Percentiles rank a stretch among this genome's conserved stretches.
These are phyloP conservation scores for Crassisporium funariophilum DNA, from an alignment of 768 basidiomycete genomes.

Conservation along the genomic window DNA sequence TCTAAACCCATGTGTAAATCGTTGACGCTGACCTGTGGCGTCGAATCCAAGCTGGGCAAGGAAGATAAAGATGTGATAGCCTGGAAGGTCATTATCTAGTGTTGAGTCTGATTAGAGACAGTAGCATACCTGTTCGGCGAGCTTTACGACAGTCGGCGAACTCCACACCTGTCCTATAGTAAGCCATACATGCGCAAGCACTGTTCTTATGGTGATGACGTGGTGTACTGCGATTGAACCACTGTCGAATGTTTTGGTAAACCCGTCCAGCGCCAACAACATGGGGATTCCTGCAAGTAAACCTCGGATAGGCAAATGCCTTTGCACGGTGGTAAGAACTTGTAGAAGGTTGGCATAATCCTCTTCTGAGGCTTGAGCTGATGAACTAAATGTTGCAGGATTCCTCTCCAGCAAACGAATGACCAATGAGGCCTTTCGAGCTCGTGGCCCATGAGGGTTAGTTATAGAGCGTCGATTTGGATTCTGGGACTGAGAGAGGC, in stretches of 20 bases:
- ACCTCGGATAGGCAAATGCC: conserved; percentile 73
- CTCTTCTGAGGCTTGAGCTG: conserved; percentile 60
- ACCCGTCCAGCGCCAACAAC: conserved; percentile 72
- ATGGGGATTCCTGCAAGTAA: conserved; percentile 82
- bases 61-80: conserved; percentile 15
- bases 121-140: conserved; percentile 57
- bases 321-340: conserved; percentile 67
- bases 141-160: conserved; percentile 49
- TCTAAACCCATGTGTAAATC: conserved; percentile 14
- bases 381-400: conserved; percentile 42
- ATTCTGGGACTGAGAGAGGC: conserved; percentile 7
- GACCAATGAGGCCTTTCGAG: conserved; percentile 59
- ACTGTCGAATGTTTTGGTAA: conserved; percentile 44
- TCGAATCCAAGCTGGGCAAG: conserved; percentile 5
- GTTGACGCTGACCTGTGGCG: not conserved
- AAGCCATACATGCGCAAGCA: conserved; percentile 67
- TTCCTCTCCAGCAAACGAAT: conserved; percentile 53
- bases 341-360: conserved; percentile 77
- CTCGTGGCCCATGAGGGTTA: conserved; percentile 45
- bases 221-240: conserved; percentile 45
- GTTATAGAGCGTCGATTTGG: conserved; percentile 41
- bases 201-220: conserved; percentile 57
- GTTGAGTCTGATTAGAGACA: not conserved
- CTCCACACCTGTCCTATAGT: conserved; percentile 74
- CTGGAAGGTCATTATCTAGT: conserved; percentile 2